A percentile compares a stretch with the other conserved stretches of the same genome.
These are phyloP conservation scores for Colletotrichum truncatum DNA, from an alignment of 2,329 filamentous ascomycete species.

Conservation along the genomic window DNA sequence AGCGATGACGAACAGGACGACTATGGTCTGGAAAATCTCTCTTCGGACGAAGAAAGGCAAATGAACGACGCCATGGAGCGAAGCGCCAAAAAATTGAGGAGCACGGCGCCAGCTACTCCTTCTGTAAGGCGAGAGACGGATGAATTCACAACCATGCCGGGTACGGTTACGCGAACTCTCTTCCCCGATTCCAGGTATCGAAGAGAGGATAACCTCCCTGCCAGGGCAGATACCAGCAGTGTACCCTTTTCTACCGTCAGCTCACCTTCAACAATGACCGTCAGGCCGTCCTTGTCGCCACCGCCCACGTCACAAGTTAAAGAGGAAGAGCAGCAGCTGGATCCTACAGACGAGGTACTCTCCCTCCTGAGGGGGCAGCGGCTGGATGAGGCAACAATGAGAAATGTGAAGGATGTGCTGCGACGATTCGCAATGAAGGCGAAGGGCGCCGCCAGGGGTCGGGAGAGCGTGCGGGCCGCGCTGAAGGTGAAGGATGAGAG, in stretches of 20 bases:
- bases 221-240: conserved; percentile 37
- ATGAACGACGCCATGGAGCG: conserved; percentile 46
- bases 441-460: conserved; percentile 69
- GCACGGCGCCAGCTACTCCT: conserved; percentile 35
- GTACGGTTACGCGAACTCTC: conserved; percentile 44
- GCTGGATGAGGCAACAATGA: conserved; percentile 47
- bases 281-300: conserved; percentile 15
- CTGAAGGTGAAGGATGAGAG: conserved; percentile 69
- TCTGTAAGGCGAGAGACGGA: conserved; percentile 33
- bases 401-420: conserved; percentile 54
- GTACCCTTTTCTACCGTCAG: conserved; percentile 23
- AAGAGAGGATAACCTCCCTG: conserved; percentile 44
- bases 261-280: conserved; percentile 28
- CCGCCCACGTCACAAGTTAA: conserved; percentile 13
- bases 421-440: conserved; percentile 64
- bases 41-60: conserved; percentile 49
- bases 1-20: conserved; percentile 33
- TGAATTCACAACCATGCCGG: conserved; percentile 42
- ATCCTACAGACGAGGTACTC: conserved; percentile 59
- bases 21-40: conserved; percentile 41
- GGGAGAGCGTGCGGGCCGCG: conserved; percentile 71
- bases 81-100: conserved; percentile 39
- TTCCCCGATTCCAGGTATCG: conserved; percentile 44
- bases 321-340: conserved; percentile 36
- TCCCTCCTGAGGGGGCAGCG: conserved; percentile 54